These are phyloP conservation scores for Cytospora leucostoma DNA, from an alignment of 2,329 filamentous ascomycete genomes.

Conservation along the genomic window DNA sequence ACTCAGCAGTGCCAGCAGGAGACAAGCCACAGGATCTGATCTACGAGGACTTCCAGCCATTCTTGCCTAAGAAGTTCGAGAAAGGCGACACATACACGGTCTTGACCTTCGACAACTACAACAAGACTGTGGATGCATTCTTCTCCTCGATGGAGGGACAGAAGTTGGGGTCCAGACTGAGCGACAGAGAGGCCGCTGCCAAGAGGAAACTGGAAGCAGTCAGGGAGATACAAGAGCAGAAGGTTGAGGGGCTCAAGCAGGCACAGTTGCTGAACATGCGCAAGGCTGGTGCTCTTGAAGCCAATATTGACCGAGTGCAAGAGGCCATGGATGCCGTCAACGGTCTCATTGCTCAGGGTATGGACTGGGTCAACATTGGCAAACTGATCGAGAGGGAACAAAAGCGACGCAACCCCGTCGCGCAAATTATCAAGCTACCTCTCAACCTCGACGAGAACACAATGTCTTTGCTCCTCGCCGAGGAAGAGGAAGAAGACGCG, in stretches of 20 bases:
- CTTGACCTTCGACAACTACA: constrained; percentile 80
- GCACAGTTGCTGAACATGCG: constrained; percentile 80
- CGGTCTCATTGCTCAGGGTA: constrained; percentile 85
- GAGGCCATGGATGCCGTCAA: constrained; percentile 93
- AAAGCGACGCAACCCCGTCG: constrained; percentile 77
- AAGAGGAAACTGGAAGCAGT: constrained; percentile 85
- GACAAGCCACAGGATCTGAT: constrained; percentile 56
- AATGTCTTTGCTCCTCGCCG: constrained; percentile 76
- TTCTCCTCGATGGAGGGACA: constrained; percentile 96
- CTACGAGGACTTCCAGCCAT: constrained; percentile 96
- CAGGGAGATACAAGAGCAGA: constrained; percentile 77
- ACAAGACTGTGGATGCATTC: constrained; percentile 93
- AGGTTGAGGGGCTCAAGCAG: constrained; percentile 80
- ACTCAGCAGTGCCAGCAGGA: constrained; percentile 35
- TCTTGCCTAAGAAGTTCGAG: constrained; percentile 78
- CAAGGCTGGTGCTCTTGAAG: constrained; percentile 87
- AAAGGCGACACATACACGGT: constrained; percentile 66
- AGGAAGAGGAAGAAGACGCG: constrained; percentile 65
- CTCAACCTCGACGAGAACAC: constrained; percentile 89
- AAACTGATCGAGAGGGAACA: constrained; percentile 88
- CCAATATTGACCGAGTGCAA: constrained; percentile 86
- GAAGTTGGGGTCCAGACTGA: constrained; percentile 79
- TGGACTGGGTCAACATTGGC: constrained; percentile 95
- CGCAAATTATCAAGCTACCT: constrained; percentile 81
- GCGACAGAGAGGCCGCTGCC: constrained; percentile 79